A percentile compares a stretch with the other conserved stretches of the same genome.
Conservation (phyloP, 306 rosid genomes). For the Phaseolus lunatus region DNA sequence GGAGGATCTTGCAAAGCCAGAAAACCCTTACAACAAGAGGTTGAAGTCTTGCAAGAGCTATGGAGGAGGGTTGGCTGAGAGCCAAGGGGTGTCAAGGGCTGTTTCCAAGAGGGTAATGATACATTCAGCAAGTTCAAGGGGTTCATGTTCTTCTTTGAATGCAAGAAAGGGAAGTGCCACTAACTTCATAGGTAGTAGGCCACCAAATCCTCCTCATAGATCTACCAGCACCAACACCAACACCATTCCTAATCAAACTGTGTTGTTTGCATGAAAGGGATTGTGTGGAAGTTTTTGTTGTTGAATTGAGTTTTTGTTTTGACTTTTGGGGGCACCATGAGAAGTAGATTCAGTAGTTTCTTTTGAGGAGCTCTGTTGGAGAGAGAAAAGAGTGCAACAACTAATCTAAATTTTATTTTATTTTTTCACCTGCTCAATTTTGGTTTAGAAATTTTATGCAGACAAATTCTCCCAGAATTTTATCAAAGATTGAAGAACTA, state of each 20-base stretch:
- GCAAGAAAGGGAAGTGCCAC: constrained; percentile 34
- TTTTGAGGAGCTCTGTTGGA: neutral
- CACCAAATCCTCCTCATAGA: constrained; percentile 51
- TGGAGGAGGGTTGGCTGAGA: constrained; percentile 39
- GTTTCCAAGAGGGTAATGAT: constrained; percentile 38
- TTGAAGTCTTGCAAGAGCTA: constrained; percentile 52
- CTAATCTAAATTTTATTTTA: neutral
- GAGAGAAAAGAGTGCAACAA: neutral
- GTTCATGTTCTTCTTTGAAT: constrained; percentile 47
- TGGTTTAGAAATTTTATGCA: neutral
- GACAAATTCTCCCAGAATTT: neutral
- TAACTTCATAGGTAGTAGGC: constrained; percentile 38
- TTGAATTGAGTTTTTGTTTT: neutral
- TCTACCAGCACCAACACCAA: constrained; percentile 40
- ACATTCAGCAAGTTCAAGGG: constrained; percentile 37
- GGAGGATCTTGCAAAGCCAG: constrained; percentile 60
- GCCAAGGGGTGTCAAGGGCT: constrained; percentile 12
- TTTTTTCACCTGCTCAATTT: constrained; percentile 18
- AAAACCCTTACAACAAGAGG: constrained; percentile 53
- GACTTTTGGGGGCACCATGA: constrained; percentile 27
- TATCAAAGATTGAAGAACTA: neutral
- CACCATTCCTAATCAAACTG: constrained; percentile 41
- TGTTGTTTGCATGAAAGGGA: constrained; percentile 46
- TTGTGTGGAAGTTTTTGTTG: neutral
- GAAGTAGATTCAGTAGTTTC: constrained; percentile 24